phyloP scores from a whole-genome alignment of 805 yeast genomes.

The Danielia reshetovae region DNA sequence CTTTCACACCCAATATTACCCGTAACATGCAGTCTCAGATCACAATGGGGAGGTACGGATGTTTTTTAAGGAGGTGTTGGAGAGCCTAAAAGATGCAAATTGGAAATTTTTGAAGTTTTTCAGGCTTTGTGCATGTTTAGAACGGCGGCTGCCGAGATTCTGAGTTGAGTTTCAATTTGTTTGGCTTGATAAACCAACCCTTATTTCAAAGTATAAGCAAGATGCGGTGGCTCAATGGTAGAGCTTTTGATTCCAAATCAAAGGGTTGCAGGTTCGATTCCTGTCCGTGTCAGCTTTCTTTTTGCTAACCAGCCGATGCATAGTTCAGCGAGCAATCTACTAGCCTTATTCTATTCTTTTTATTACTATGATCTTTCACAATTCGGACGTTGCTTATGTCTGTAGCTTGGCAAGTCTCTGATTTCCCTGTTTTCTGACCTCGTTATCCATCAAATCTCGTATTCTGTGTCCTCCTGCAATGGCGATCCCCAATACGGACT shows the following conservation, averaged over 20 bases:
- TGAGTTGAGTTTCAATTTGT: no score
- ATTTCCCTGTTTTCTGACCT: slow-evolving; percentile 73
- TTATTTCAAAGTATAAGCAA: no score
- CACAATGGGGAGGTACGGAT: no score
- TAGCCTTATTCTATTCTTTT: not conserved
- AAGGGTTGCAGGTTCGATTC: slow-evolving; percentile 17
- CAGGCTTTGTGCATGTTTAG: no score
- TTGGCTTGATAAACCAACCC: no score
- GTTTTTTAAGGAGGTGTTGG: no score
- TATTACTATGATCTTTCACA: slow-evolving; percentile 1
- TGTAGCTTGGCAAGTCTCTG: slow-evolving; percentile 45
- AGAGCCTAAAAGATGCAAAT: no score
- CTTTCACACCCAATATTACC: no score
- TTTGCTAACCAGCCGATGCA: not conserved
- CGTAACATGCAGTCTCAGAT: no score
- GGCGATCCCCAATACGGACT: slow-evolving; percentile 72
- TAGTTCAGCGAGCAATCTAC: not conserved
- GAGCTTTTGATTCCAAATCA: slow-evolving; percentile 17
- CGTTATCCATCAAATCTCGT: slow-evolving; percentile 80
- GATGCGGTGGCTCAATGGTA: slow-evolving; percentile 18
- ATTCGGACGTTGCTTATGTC: no score
- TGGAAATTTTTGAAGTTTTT: no score
- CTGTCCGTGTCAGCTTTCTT: slow-evolving; percentile 15
- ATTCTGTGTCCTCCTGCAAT: slow-evolving; percentile 83
- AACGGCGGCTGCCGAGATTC: no score